Percentiles rank a stretch among this genome's conserved stretches.
Evolutionary conservation across 2,329 filamentous ascomycete species (phyloP).

Genomic region (Fusarium euwallaceae): DNA sequence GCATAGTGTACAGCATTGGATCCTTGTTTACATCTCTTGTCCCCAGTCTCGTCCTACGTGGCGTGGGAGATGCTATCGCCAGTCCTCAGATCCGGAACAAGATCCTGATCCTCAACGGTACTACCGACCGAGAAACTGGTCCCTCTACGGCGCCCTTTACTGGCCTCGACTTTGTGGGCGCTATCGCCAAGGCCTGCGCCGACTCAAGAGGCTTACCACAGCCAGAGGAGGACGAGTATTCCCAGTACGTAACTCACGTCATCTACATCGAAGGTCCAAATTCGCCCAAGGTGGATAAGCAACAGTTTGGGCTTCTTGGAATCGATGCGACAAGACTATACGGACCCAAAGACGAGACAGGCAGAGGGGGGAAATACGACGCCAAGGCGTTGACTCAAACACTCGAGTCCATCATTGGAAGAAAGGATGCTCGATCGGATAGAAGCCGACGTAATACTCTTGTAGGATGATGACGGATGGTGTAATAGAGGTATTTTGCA

Average conservation of each 20-base stretch:
- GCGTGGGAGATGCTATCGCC: slow-evolving; percentile 74
- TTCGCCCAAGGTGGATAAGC: slow-evolving; percentile 78
- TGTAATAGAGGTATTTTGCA: slow-evolving; percentile 16
- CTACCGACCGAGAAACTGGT: slow-evolving; percentile 87
- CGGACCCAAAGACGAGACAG: slow-evolving; percentile 67
- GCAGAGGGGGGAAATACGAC: slow-evolving; percentile 76
- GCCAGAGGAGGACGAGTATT: slow-evolving; percentile 63
- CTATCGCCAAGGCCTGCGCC: slow-evolving; percentile 80
- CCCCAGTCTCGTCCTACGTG: slow-evolving; percentile 81
- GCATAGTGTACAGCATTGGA: slow-evolving; percentile 93
- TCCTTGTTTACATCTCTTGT: slow-evolving; percentile 91
- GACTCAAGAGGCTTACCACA: slow-evolving; percentile 69
- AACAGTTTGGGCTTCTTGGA: slow-evolving; percentile 73
- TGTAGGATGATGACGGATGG: slow-evolving; percentile 44
- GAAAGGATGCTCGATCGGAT: slow-evolving; percentile 53
- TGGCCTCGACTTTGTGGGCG: slow-evolving; percentile 84
- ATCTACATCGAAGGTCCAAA: slow-evolving; percentile 81
- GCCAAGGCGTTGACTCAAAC: slow-evolving; percentile 79
- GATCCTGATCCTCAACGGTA: slow-evolving; percentile 87
- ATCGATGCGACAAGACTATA: slow-evolving; percentile 85
- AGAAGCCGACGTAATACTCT: slow-evolving; percentile 61
- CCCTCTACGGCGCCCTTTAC: slow-evolving; percentile 74
- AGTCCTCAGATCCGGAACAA: slow-evolving; percentile 70
- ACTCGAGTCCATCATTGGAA: slow-evolving; percentile 81
- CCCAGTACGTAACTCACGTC: slow-evolving; percentile 83